Conservation (phyloP, 148 eudicot species). For the Vaccinium macrocarpon region DNA sequence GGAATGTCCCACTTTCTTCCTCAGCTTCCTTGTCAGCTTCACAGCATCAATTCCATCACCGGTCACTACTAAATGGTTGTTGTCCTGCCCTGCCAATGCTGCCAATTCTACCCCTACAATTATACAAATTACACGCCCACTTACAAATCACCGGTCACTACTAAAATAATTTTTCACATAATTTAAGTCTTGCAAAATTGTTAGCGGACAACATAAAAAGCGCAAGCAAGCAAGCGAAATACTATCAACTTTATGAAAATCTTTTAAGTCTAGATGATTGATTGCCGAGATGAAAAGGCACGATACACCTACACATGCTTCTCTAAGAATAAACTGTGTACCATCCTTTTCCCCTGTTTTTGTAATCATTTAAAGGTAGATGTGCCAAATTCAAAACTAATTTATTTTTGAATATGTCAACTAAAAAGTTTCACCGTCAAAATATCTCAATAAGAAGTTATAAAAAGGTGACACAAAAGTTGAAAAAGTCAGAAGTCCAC, state of each 20-base stretch:
- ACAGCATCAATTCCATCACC: conserved; percentile 20
- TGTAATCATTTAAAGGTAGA: not conserved
- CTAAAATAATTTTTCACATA: not conserved
- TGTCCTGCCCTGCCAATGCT: conserved; percentile 21
- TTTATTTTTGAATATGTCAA: not conserved
- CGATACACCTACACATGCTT: too few species aligned
- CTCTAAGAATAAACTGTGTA: too few species aligned
- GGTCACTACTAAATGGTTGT: not conserved
- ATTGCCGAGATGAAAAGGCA: too few species aligned
- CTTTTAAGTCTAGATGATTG: too few species aligned
- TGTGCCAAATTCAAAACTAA: not conserved
- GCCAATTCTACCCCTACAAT: conserved; percentile 24
- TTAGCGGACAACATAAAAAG: not conserved
- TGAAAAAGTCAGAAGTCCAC: not conserved
- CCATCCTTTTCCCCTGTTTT: not conserved
- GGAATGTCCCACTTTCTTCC: conserved; percentile 20
- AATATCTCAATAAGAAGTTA: not conserved
- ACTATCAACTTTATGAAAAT: too few species aligned
- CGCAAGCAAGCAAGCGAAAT: not conserved
- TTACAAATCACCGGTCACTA: too few species aligned
- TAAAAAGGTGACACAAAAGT: not conserved
- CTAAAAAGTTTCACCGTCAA: not conserved
- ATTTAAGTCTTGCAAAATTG: not conserved
- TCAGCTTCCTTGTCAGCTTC: conserved; percentile 9
- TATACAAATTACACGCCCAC: not conserved